Conservation (phyloP, 129 eudicot genomes). For the Helichrysum umbraculigerum region DNA sequence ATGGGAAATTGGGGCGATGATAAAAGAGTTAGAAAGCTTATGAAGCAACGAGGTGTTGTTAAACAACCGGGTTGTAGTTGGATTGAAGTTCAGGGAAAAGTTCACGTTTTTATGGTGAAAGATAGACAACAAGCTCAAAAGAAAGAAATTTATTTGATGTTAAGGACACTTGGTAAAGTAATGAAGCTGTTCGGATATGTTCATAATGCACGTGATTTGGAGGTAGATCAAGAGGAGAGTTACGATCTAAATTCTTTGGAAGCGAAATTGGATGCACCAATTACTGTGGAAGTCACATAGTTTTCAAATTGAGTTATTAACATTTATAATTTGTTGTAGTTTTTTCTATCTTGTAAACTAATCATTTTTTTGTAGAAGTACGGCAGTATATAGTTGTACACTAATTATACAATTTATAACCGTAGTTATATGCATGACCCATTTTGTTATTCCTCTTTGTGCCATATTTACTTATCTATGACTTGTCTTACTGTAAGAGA, state of each 20-base stretch:
- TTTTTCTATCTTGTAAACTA: not conserved
- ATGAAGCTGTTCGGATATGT: slow-evolving; percentile 42
- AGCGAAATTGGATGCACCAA: slow-evolving; percentile 9
- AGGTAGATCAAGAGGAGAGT: slow-evolving; percentile 29
- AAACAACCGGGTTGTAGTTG: slow-evolving; percentile 51
- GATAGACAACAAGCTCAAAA: slow-evolving; percentile 36
- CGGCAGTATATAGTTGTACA: not conserved
- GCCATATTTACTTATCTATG: not conserved
- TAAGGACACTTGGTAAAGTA: slow-evolving; percentile 28
- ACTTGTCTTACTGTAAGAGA: not conserved
- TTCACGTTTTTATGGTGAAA: slow-evolving; percentile 47
- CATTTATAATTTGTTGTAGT: not conserved
- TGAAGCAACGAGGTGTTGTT: slow-evolving; percentile 32
- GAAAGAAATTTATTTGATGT: slow-evolving; percentile 30
- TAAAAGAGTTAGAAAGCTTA: slow-evolving; percentile 34
- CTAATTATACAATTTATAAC: no score
- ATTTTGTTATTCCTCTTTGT: not conserved
- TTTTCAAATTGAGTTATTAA: not conserved
- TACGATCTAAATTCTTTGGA: slow-evolving; percentile 17
- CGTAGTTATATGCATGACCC: no score
- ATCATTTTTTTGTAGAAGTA: not conserved
- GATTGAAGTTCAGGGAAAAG: slow-evolving; percentile 42
- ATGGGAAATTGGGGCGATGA: slow-evolving; percentile 40
- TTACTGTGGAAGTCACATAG: slow-evolving; percentile 16
- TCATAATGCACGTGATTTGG: slow-evolving; percentile 31